phyloP scores from a whole-genome alignment of 192 early-diverging fungal genomes.

The Allomyces javanicus region DNA sequence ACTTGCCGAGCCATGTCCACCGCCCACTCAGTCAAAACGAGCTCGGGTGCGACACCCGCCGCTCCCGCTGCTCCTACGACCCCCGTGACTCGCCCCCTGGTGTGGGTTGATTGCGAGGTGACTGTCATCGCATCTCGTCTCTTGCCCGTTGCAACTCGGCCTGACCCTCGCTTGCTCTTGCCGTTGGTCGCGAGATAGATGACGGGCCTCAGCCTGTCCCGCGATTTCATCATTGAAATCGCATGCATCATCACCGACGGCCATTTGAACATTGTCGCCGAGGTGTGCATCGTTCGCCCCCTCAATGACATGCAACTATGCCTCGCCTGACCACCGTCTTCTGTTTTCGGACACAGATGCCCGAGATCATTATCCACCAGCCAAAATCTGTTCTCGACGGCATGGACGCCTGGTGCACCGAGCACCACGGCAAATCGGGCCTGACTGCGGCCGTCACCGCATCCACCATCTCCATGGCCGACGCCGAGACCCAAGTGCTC shows the following conservation, averaged over 20 bases:
- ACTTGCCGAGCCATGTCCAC: background rate
- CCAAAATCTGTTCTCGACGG: conserved; percentile 49
- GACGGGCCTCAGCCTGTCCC: conserved; percentile 48
- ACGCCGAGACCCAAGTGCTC: conserved; percentile 55
- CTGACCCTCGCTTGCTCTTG: background rate
- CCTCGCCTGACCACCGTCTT: background rate
- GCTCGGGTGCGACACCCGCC: too few relatives aligned
- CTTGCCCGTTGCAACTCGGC: too few relatives aligned
- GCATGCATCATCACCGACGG: conserved; percentile 74
- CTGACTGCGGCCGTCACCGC: conserved; percentile 51
- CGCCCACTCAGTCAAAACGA: background rate
- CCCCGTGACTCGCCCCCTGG: conserved; percentile 21
- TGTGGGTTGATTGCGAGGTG: conserved; percentile 72
- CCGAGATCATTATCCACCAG: conserved; percentile 53
- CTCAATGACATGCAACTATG: conserved; percentile 1
- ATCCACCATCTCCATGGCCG: conserved; percentile 36
- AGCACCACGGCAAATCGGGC: conserved; percentile 71
- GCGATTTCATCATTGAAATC: conserved; percentile 76
- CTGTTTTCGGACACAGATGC: conserved; percentile 19
- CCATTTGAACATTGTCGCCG: conserved; percentile 59
- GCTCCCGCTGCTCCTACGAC: background rate
- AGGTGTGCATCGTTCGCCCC: conserved; percentile 16
- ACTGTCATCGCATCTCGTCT: background rate
- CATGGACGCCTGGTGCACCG: conserved; percentile 82
- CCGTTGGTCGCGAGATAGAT: conserved; percentile 20